Evolutionary conservation across 352 stramenopile genomes (phyloP).

Genomic region (Pythium dissimile): DNA sequence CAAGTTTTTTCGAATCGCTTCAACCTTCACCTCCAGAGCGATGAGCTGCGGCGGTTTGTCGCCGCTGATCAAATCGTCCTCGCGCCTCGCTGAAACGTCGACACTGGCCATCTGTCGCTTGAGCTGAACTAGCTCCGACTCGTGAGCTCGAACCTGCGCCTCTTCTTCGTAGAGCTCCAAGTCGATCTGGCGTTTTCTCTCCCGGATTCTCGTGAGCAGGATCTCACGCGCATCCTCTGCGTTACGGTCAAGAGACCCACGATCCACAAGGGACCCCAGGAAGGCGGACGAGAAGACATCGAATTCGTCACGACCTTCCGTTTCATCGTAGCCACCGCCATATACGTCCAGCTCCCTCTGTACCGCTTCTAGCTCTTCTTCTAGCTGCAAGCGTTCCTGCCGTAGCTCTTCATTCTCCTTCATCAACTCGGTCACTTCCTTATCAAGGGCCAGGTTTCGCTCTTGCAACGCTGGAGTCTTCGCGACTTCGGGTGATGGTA

Average conservation of each 20-base stretch:
- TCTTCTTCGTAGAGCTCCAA: constrained; percentile 63
- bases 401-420: constrained; percentile 69
- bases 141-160: constrained; percentile 41
- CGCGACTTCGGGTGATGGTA: constrained; percentile 63
- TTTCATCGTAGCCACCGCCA: constrained; percentile 49
- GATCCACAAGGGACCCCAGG: constrained; percentile 51
- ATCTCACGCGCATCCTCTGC: constrained; percentile 55
- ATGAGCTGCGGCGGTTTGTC: constrained; percentile 75
- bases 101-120: constrained; percentile 62
- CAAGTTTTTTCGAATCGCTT: constrained; percentile 60
- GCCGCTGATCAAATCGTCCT: constrained; percentile 78
- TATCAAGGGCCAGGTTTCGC: constrained; percentile 52
- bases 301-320: constrained; percentile 38
- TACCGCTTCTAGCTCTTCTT: constrained; percentile 51
- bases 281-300: constrained; percentile 74
- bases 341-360: constrained; percentile 68
- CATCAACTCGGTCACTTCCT: constrained; percentile 70
- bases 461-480: constrained; percentile 52
- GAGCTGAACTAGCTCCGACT: constrained; percentile 69
- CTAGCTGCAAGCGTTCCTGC: constrained; percentile 38
- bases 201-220: constrained; percentile 55
- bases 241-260: constrained; percentile 59
- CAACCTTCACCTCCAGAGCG: constrained; percentile 75
- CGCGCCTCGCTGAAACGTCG: constrained; percentile 55
- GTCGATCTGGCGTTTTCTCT: constrained; percentile 45